Conservation (phyloP, 2,329 filamentous ascomycete species). For the Hymenoscyphus fructigenus region DNA sequence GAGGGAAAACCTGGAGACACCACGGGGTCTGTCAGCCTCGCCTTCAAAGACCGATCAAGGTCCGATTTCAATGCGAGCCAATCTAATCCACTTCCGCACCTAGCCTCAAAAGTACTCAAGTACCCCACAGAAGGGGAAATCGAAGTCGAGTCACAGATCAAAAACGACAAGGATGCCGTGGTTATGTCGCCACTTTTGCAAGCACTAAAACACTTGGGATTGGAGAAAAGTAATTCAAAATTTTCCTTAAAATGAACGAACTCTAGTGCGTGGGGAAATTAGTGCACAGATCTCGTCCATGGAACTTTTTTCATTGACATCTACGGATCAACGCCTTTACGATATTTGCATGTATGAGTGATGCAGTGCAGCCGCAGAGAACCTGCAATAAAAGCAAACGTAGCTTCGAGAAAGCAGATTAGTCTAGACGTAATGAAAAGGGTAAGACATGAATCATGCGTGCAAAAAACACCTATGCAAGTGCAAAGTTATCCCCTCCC, state of each 20-base stretch:
- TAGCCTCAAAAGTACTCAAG: background rate
- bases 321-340: conserved; percentile 29
- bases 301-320: conserved; percentile 27
- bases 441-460: conserved; percentile 21
- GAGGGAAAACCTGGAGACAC: background rate
- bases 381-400: conserved; percentile 16
- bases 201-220: background rate
- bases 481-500: conserved; percentile 7
- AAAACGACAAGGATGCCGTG: no score
- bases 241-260: background rate
- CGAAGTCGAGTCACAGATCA: background rate
- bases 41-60: background rate
- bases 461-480: conserved; percentile 27
- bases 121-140: background rate
- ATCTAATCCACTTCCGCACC: background rate
- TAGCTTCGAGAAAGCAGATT: conserved; percentile 28
- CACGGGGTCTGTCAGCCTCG: conserved; percentile 10
- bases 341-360: conserved; percentile 26
- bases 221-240: background rate
- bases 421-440: conserved; percentile 34
- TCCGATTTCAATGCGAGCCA: background rate
- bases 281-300: conserved; percentile 1
- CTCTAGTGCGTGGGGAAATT: background rate
- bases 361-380: conserved; percentile 24
- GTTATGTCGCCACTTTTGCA: background rate